Base-by-base conservation (phyloP, 83 land plant species). In the Diphasiastrum complanatum region DNA sequence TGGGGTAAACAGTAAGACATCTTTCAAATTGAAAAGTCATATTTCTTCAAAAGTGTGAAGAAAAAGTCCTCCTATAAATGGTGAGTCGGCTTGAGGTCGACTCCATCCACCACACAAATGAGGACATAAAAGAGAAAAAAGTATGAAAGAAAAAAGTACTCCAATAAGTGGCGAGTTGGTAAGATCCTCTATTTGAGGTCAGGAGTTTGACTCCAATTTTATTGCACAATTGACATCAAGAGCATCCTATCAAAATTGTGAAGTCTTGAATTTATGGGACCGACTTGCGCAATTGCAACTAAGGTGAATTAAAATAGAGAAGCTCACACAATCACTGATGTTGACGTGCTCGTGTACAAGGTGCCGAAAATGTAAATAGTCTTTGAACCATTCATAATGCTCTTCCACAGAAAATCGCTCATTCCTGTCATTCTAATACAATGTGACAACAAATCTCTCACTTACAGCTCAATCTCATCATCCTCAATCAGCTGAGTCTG, bases 371-470 rank as follows among this genome's bases (percentile, higher is more conserved):
- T 90, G 96, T 27, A 92, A 79, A 71, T 86, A 90, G 36, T 79
- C 92, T 57, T 90, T 90, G 63, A 86, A 67, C 89, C 96, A 90
- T 54, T 90, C 96, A 26, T 90, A 86, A 60, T 90, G 92, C 40
- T 86, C 86, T 55, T 90, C 96, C 20, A 65, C 35, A 4, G 69
- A 41, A 67, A 90, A 90, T 18, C 96, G 60, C 66, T 79, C 71
- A 45, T 90, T 66, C 96, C 92, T 86, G 75, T n/a, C n/a, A n/a
- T n/a, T n/a, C n/a, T n/a, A n/a, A n/a, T n/a, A n/a, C n/a, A n/a
- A n/a, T n/a, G n/a, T n/a, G n/a, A n/a, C n/a, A n/a, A n/a, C n/a
- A n/a, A n/a, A n/a, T n/a, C n/a, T n/a, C n/a, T n/a, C n/a, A n/a
- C n/a, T n/a, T n/a, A n/a, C n/a, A n/a, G n/a, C n/a, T n/a, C n/a